These are phyloP conservation scores for Begonia loranthoides DNA, from an alignment of 306 rosid species.

Conservation along the genomic window DNA sequence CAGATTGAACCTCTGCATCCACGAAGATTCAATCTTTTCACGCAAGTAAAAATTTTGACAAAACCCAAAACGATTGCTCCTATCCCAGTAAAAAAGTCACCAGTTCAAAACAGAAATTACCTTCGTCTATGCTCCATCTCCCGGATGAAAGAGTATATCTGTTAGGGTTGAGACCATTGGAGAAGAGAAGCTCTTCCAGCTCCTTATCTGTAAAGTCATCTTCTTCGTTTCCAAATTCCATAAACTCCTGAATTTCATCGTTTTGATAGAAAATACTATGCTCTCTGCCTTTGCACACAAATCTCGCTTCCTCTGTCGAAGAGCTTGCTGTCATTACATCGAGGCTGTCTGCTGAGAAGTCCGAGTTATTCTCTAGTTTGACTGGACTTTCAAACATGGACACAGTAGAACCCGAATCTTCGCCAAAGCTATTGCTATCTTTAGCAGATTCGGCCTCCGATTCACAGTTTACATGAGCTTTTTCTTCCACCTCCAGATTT, in stretches of 20 bases:
- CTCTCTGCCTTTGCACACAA: too few relatives aligned
- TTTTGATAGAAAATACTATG: background rate
- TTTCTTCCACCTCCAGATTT: slow-evolving; percentile 15
- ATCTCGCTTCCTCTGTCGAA: too few relatives aligned
- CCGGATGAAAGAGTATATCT: slow-evolving; percentile 47
- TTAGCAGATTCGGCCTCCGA: slow-evolving; percentile 30
- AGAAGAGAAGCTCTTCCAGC: slow-evolving; percentile 31
- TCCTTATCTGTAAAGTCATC: slow-evolving; percentile 25
- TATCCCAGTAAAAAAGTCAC: background rate
- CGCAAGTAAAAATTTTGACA: background rate
- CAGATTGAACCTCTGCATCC: slow-evolving; percentile 48
- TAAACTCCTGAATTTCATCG: slow-evolving; percentile 12
- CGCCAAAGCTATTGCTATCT: slow-evolving; percentile 42
- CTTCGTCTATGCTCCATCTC: slow-evolving; percentile 47
- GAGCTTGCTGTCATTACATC: too few relatives aligned
- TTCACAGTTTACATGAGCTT: slow-evolving; percentile 11
- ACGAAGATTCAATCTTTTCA: background rate
- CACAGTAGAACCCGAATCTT: slow-evolving; percentile 32
- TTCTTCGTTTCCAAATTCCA: slow-evolving; percentile 20
- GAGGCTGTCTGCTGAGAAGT: too few relatives aligned
- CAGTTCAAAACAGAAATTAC: slow-evolving; percentile 15
- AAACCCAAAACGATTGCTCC: too few relatives aligned
- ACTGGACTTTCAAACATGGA: background rate
- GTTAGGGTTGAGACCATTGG: slow-evolving; percentile 33
- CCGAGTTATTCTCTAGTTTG: background rate